phyloP scores from a whole-genome alignment of 2,329 filamentous ascomycete species.

The Fulvia fulva region DNA sequence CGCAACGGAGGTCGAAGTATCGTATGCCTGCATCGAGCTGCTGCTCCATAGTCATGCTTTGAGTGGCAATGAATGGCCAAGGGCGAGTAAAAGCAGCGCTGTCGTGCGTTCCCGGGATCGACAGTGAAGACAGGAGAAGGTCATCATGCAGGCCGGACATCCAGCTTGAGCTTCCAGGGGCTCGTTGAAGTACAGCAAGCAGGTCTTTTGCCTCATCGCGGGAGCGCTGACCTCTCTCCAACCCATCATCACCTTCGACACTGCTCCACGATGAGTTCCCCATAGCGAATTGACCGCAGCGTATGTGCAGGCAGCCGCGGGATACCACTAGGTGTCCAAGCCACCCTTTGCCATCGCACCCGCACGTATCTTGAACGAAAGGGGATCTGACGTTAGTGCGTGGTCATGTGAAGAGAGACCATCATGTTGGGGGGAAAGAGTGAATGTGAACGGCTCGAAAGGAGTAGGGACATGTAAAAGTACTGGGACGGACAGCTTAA shows the following conservation, averaged over 20 bases:
- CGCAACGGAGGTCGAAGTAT: slow-evolving; percentile 37
- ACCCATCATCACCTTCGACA: not conserved
- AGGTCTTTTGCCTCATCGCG: not conserved
- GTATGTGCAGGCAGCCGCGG: not conserved
- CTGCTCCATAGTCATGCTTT: slow-evolving; percentile 26
- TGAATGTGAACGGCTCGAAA: not conserved
- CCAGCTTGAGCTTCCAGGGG: slow-evolving; percentile 1
- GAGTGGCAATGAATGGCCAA: slow-evolving; percentile 35
- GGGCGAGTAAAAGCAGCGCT: slow-evolving; percentile 34
- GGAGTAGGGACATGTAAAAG: not conserved
- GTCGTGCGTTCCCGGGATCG: slow-evolving; percentile 37
- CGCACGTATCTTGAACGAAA: not conserved
- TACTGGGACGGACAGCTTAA: not conserved
- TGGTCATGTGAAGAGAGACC: not conserved
- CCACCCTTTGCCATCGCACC: not conserved
- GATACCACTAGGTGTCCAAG: not conserved
- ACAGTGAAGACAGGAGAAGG: slow-evolving; percentile 27
- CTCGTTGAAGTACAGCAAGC: not conserved
- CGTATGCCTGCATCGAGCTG: slow-evolving; percentile 35
- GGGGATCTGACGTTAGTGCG: not conserved
- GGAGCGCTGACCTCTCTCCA: slow-evolving; percentile 1
- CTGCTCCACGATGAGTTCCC: not conserved
- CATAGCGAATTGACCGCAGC: not conserved
- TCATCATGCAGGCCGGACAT: slow-evolving; percentile 23
- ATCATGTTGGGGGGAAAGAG: not conserved